A percentile compares a stretch with the other conserved stretches of the same genome.
phyloP scores from a whole-genome alignment of 1,284 basidiomycete species.

The Pseudozyma pruni region DNA sequence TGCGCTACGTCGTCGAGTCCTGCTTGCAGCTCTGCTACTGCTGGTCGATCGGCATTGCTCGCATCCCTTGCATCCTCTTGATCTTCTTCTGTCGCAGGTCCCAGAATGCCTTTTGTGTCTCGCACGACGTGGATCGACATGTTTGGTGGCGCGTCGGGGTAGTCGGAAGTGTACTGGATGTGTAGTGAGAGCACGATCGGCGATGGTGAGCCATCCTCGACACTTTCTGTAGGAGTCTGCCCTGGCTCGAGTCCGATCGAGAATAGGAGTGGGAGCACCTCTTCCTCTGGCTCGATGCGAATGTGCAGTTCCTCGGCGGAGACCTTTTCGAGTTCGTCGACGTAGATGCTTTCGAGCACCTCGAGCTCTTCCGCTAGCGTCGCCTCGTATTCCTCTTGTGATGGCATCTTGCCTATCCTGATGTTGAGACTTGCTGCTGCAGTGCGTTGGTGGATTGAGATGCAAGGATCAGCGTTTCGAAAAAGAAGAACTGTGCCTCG shows the following conservation, averaged over 20 bases:
- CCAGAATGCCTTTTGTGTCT: slow-evolving; percentile 47
- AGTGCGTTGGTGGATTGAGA: not conserved
- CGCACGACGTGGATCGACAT: slow-evolving; percentile 77
- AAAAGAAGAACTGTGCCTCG: slow-evolving; percentile 9
- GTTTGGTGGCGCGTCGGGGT: slow-evolving; percentile 81
- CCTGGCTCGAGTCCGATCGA: slow-evolving; percentile 18
- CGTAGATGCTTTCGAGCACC: slow-evolving; percentile 95
- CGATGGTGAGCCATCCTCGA: slow-evolving; percentile 33
- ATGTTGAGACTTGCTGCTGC: not conserved
- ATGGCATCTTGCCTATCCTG: too few relatives aligned
- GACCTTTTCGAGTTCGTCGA: slow-evolving; percentile 90
- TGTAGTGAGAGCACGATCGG: slow-evolving; percentile 80
- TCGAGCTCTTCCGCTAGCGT: slow-evolving; percentile 83
- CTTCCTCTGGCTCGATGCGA: slow-evolving; percentile 86
- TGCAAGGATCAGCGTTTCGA: not conserved
- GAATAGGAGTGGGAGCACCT: slow-evolving; percentile 71
- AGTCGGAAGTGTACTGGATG: slow-evolving; percentile 77
- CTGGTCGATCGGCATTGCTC: slow-evolving; percentile 8
- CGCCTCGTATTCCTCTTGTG: slow-evolving; percentile 69
- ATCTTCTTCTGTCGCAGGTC: slow-evolving; percentile 23
- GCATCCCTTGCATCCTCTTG: slow-evolving; percentile 6
- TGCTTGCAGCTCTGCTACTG: slow-evolving; percentile 44
- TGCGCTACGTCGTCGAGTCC: slow-evolving; percentile 78
- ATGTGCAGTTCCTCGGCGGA: slow-evolving; percentile 85
- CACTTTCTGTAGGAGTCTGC: slow-evolving; percentile 43